Evolutionary conservation across 163 green algal genomes (phyloP).

Genomic region (Prototheca wickerhamii): DNA sequence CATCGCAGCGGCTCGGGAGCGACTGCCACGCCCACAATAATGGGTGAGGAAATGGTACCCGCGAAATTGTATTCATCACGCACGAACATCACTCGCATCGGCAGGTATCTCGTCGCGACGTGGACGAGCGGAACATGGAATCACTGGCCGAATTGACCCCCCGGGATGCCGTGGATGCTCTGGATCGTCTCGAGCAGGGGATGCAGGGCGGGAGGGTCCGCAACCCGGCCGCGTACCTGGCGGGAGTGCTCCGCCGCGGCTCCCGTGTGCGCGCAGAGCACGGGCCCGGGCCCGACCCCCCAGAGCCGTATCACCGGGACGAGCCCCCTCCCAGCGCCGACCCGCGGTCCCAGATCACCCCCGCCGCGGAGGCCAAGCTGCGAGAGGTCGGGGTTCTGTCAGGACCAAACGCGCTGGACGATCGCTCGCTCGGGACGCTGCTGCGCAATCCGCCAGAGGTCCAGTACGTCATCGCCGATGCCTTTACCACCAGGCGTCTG

Average conservation of each 20-base stretch:
- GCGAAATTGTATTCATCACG: not conserved
- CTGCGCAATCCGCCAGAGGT: slow-evolving; percentile 3
- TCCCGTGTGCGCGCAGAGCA: too few relatives aligned
- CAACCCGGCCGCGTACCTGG: slow-evolving; percentile 19
- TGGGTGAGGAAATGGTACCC: not conserved
- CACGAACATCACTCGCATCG: not conserved
- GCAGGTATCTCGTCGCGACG: not conserved
- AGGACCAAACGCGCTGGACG: slow-evolving; percentile 8
- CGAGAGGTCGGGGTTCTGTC: not conserved
- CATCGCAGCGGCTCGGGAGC: too few relatives aligned
- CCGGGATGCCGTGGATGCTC: not conserved
- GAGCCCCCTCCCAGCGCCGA: too few relatives aligned
- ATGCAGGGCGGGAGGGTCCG: slow-evolving; percentile 7
- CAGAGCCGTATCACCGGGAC: too few relatives aligned
- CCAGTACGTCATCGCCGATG: slow-evolving; percentile 11
- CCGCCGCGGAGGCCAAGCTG: slow-evolving; percentile 9
- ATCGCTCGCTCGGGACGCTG: not conserved
- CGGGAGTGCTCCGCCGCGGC: slow-evolving; percentile 2
- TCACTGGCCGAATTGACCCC: slow-evolving; percentile 2
- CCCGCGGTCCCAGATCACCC: not conserved
- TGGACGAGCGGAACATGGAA: slow-evolving; percentile 10
- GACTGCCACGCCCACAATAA: too few relatives aligned
- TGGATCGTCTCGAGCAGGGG: slow-evolving; percentile 8
- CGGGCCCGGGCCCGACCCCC: too few relatives aligned
- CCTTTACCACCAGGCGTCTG: slow-evolving; percentile 12